Base-by-base conservation (phyloP, 768 basidiomycete species). In the Kwoniella newhampshirensis region DNA sequence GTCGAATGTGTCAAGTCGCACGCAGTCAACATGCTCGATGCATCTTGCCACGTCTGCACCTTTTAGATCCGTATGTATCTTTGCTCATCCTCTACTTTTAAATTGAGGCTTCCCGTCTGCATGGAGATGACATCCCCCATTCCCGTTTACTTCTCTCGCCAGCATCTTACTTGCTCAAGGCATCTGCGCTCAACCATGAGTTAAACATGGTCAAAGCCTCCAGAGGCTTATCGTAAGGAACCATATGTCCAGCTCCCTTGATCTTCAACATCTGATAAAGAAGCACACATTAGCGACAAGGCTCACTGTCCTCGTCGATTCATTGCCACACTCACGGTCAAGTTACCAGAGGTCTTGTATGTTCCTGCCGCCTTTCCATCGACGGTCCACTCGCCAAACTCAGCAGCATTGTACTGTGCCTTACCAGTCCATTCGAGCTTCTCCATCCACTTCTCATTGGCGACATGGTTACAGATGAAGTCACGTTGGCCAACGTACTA, bases 361-460 rank as follows among this genome's bases (percentile, higher is more conserved):
- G 79, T 78, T 4, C 87, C 87, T 0, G 81, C 87, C 40, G 74
- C 73, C 51, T 79, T 63, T 11, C 82, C 83, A 58, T 82, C 78
- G 8, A 87, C 81, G 0, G 66, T 64, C 86, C 86, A 88, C 9
- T 82, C 78, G 42, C 77, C 75, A 68, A 84, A 74, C 11, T 76
- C 75, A 45, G 80, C 69, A 18, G 62, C 63, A 0, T 64, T 74
- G 74, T 85, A 89, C 5, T 67, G 81, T 37, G 79, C 78, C 44
- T 80, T 75, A 2, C 86, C 86, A 43, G 81, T 82, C 89, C 89
- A 90, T 50, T 86, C 82, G 48, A 91, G 78, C 57, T 81, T 78
- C 47, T 87, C 82, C 6, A 86, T 82, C 89, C 89, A 90, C 39
- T 83, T 79, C 67, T 83, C 83, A 75, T 90, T 91, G 15, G 86